These are phyloP conservation scores for Ilyonectria destructans DNA, from an alignment of 2,329 filamentous ascomycete genomes.

Conservation along the genomic window DNA sequence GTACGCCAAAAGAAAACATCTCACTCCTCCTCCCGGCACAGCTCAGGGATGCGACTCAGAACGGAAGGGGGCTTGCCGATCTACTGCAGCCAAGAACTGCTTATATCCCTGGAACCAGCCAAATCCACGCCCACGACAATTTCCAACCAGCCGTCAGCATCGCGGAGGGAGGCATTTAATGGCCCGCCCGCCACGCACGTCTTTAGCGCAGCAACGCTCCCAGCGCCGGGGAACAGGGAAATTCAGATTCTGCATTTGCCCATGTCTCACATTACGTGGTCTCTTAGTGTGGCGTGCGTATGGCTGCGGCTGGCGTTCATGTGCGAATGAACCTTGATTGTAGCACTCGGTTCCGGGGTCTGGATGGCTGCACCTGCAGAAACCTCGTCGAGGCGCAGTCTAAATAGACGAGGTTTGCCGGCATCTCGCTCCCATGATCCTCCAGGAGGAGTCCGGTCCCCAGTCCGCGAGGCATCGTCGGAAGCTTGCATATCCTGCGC, in stretches of 20 bases:
- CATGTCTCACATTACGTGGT: neutral
- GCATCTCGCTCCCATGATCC: neutral
- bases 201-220: too few species aligned
- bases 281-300: neutral
- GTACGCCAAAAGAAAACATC: neutral
- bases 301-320: neutral
- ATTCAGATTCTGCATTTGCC: neutral
- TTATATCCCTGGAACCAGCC: neutral
- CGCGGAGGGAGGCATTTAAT: neutral
- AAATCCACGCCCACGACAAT: neutral
- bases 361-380: neutral
- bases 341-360: neutral
- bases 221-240: too few species aligned
- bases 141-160: neutral
- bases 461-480: too few species aligned
- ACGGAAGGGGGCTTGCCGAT: constrained; percentile 1
- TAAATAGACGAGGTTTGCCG: neutral
- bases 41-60: neutral
- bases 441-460: too few species aligned
- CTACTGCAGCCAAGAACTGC: neutral
- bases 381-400: neutral
- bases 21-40: neutral
- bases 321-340: neutral
- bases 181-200: too few species aligned
- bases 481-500: neutral